phyloP scores from a whole-genome alignment of 2,329 filamentous ascomycete species.

The Lojkania enalia region DNA sequence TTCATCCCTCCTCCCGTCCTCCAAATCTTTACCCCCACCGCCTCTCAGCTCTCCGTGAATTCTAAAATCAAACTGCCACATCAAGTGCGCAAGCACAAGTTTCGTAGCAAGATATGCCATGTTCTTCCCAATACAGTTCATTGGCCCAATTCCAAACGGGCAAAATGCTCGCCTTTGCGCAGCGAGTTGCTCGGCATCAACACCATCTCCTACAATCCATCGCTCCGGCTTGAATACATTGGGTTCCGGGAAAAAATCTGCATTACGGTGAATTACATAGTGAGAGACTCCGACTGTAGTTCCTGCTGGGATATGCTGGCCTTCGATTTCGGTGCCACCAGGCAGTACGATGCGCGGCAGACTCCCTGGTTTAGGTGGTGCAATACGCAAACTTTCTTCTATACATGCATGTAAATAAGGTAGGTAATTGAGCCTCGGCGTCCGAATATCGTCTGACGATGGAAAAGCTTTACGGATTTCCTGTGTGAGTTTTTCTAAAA shows the following conservation, averaged over 20 bases:
- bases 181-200: conserved; percentile 40
- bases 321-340: conserved; percentile 9
- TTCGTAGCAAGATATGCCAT: conserved; percentile 67
- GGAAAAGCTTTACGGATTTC: background rate
- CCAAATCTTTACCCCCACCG: background rate
- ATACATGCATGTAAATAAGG: conserved; percentile 7
- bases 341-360: conserved; percentile 1
- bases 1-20: background rate
- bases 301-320: conserved; percentile 14
- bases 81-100: conserved; percentile 59
- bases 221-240: conserved; percentile 22
- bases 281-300: conserved; percentile 11
- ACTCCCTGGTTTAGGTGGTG: background rate
- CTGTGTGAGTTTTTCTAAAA: background rate
- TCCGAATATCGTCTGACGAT: background rate
- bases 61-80: conserved; percentile 50
- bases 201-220: conserved; percentile 19
- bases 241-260: conserved; percentile 21
- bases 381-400: conserved; percentile 5
- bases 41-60: background rate
- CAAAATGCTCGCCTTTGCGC: conserved; percentile 64
- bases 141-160: conserved; percentile 67
- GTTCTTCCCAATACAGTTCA: conserved; percentile 69
- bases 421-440: background rate
- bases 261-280: conserved; percentile 23